Evolutionary conservation across 2,329 filamentous ascomycete genomes (phyloP).

Genomic region (Acephala macrosclerotiorum): DNA sequence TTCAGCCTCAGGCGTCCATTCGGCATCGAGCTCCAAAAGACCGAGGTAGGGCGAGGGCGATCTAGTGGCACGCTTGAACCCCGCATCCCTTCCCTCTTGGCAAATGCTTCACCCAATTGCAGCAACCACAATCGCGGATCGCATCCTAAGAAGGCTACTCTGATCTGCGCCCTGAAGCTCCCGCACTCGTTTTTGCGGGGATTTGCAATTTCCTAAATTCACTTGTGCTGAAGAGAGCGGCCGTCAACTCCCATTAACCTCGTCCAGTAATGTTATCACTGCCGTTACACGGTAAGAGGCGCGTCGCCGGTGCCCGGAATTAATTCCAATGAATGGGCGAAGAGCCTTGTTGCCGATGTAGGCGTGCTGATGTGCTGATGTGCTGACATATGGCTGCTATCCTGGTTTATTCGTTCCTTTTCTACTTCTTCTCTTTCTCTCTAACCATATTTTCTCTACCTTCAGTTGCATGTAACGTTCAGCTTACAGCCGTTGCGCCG

Average conservation of each 20-base stretch:
- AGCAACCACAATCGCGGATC: background rate
- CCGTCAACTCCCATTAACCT: background rate
- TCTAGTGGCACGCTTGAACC: background rate
- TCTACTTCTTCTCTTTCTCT: background rate
- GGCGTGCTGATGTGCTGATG: slow-evolving; percentile 11
- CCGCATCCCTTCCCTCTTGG: background rate
- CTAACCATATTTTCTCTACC: background rate
- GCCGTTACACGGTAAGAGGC: background rate
- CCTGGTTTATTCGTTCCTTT: background rate
- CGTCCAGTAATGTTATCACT: background rate
- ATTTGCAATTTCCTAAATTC: background rate
- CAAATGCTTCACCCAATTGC: background rate
- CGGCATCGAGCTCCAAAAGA: no score
- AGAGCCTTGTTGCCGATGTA: background rate
- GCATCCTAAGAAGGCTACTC: background rate
- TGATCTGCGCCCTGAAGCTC: background rate
- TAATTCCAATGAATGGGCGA: background rate
- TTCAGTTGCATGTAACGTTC: slow-evolving; percentile 17
- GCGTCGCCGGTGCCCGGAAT: background rate
- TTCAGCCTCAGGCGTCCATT: no score
- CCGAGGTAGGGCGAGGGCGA: background rate
- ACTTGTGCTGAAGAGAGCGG: background rate
- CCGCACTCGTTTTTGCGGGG: slow-evolving; percentile 4
- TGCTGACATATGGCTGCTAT: background rate
- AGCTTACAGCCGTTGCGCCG: slow-evolving; percentile 1